Conservation (phyloP, 164 flowering plant species). For the Kingdonia uniflora region DNA sequence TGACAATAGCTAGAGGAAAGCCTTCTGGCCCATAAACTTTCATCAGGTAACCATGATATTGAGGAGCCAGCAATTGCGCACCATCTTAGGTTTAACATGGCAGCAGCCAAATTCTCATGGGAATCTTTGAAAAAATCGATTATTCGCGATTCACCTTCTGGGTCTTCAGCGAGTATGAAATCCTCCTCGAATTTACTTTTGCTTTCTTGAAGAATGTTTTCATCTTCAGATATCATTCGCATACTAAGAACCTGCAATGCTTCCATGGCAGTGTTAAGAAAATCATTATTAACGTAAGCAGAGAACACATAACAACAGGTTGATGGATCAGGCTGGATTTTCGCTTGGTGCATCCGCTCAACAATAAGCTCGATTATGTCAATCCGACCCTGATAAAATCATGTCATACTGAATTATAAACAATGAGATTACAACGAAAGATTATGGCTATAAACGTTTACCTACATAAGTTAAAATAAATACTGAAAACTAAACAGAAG, state of each 20-base stretch:
- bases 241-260: slow-evolving; percentile 78
- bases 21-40: slow-evolving; percentile 65
- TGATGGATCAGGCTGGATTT: slow-evolving; percentile 63
- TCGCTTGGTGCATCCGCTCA: slow-evolving; percentile 56
- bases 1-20: slow-evolving; percentile 20
- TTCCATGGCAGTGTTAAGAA: slow-evolving; percentile 55
- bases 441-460: not conserved
- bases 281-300: slow-evolving; percentile 42
- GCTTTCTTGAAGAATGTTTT: slow-evolving; percentile 23
- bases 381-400: slow-evolving; percentile 46
- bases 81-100: slow-evolving; percentile 73
- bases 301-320: slow-evolving; percentile 59
- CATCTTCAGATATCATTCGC: slow-evolving; percentile 60
- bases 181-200: slow-evolving; percentile 31
- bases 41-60: slow-evolving; percentile 48
- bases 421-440: no score
- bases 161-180: slow-evolving; percentile 41
- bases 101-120: slow-evolving; percentile 32
- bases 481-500: not conserved
- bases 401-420: not conserved
- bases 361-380: slow-evolving; percentile 61
- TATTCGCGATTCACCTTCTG: slow-evolving; percentile 40
- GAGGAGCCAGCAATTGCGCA: slow-evolving; percentile 45
- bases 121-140: slow-evolving; percentile 29
- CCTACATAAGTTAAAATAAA: not conserved